These are phyloP conservation scores for Solanum piurae DNA, from an alignment of 257 asterid genomes.

Conservation along the genomic window DNA sequence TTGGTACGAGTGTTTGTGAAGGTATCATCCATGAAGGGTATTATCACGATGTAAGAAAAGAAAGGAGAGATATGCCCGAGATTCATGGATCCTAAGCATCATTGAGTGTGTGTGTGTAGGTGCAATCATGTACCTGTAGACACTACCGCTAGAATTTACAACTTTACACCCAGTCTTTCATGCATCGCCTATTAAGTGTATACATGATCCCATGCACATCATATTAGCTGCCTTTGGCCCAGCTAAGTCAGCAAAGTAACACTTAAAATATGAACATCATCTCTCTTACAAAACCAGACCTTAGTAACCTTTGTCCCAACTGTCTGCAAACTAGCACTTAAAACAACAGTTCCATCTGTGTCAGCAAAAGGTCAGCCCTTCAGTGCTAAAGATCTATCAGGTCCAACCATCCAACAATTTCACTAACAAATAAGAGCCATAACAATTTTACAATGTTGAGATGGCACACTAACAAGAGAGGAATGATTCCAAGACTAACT, in stretches of 20 bases:
- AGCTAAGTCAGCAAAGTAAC: neutral
- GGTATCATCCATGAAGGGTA: neutral
- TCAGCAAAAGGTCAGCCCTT: neutral
- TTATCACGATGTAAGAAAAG: neutral
- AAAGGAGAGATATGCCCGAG: neutral
- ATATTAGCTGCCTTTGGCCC: neutral
- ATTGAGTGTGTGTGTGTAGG: neutral
- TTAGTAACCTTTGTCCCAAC: neutral
- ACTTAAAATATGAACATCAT: neutral
- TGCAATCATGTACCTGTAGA: neutral
- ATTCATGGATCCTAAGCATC: neutral
- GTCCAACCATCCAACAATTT: neutral
- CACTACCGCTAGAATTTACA: neutral
- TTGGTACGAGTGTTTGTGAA: neutral
- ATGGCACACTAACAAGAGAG: neutral
- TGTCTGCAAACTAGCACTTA: neutral
- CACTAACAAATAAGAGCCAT: neutral
- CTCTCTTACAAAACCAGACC: neutral
- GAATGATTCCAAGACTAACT: neutral
- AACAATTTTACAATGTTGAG: neutral
- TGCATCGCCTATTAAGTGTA: neutral
- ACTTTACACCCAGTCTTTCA: neutral
- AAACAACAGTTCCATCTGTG: neutral
- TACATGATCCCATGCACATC: neutral
- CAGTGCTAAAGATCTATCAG: neutral